Evolutionary conservation across 345 rosid genomes (phyloP).

Genomic region (Eucalyptus erythrocorys): DNA sequence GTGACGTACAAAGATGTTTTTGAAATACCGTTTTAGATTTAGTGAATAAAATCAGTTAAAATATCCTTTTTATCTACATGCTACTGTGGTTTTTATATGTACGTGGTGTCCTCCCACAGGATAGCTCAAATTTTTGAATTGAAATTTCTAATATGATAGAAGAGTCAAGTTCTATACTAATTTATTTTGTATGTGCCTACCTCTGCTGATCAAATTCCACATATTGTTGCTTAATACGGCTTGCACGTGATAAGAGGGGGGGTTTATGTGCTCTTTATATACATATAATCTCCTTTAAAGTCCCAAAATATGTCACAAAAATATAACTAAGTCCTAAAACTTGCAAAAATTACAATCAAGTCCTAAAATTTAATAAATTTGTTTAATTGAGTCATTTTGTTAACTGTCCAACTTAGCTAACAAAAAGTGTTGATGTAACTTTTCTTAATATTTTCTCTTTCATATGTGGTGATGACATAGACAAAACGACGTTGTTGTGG

Average conservation of each 20-base stretch:
- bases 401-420: not conserved
- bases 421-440: fast-evolving
- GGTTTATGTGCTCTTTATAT: not conserved
- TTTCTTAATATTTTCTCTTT: too few species aligned
- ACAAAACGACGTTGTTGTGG: not conserved
- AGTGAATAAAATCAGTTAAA: not conserved
- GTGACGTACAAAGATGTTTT: not conserved
- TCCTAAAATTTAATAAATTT: too few species aligned
- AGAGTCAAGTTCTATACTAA: not conserved
- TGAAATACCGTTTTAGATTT: not conserved
- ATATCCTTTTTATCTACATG: not conserved
- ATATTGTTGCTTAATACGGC: not conserved
- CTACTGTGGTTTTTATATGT: not conserved
- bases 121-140: not conserved
- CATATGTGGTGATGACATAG: not conserved
- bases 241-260: not conserved
- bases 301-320: too few species aligned
- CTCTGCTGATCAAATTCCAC: not conserved
- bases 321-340: too few species aligned
- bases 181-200: not conserved
- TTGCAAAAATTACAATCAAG: too few species aligned
- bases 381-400: not conserved
- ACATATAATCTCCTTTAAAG: too few species aligned
- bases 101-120: not conserved
- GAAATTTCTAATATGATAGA: not conserved